Conservation (phyloP, 768 basidiomycete species). For the Obba rivulosa region DNA sequence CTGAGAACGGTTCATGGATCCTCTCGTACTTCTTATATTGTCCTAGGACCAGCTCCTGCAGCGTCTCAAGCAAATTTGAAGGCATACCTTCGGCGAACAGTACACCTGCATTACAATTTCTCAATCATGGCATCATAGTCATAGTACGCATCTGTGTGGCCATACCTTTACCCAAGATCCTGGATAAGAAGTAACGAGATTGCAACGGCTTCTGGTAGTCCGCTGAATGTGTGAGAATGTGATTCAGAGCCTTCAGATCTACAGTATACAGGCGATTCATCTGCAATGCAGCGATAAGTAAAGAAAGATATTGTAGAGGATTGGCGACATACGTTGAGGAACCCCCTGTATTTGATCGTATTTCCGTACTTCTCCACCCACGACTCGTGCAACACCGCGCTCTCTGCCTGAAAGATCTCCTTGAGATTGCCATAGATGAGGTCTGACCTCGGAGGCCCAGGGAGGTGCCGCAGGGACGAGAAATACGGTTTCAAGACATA, state of each 20-base stretch:
- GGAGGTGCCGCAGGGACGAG: slow-evolving; percentile 43
- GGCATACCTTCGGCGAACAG: slow-evolving; percentile 36
- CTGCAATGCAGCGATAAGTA: neutral
- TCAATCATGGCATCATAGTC: neutral
- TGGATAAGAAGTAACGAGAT: slow-evolving; percentile 31
- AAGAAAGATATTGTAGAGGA: neutral
- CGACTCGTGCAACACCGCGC: slow-evolving; percentile 17
- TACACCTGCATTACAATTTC: slow-evolving; percentile 32
- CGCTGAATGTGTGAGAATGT: slow-evolving; percentile 56
- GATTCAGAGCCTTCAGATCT: slow-evolving; percentile 59
- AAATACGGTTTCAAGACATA: neutral
- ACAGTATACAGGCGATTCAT: slow-evolving; percentile 14
- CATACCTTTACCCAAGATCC: slow-evolving; percentile 37
- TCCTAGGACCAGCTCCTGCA: too few relatives aligned
- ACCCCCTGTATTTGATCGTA: slow-evolving; percentile 9
- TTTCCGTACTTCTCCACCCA: slow-evolving; percentile 10
- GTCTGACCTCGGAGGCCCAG: slow-evolving; percentile 42
- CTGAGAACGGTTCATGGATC: too few relatives aligned
- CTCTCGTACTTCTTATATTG: too few relatives aligned
- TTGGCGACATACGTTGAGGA: slow-evolving; percentile 6
- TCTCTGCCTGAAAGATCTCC: slow-evolving; percentile 38
- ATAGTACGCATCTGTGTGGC: too few relatives aligned
- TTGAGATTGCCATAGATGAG: slow-evolving; percentile 45
- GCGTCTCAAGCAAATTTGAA: too few relatives aligned
- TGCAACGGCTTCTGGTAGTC: slow-evolving; percentile 52